Percentiles rank a stretch among this genome's conserved stretches.
These are phyloP conservation scores for Leucosporidium scottii DNA, from an alignment of 768 basidiomycete species.

Conservation along the genomic window DNA sequence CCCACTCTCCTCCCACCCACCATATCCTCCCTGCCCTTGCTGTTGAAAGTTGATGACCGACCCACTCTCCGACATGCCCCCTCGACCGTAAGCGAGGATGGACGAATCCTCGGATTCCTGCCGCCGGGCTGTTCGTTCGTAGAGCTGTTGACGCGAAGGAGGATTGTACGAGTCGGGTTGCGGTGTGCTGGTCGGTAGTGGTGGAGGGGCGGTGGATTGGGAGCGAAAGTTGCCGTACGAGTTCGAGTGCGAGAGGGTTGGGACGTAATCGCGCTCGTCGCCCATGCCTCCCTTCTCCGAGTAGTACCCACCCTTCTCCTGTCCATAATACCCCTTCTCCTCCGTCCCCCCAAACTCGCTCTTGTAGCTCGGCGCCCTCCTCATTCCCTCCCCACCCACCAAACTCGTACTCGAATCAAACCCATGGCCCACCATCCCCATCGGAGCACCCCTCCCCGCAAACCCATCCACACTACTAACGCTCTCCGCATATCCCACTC, in stretches of 20 bases:
- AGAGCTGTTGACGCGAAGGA: conserved; percentile 7
- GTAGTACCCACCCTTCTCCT: conserved; percentile 2
- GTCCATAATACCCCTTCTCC: not conserved
- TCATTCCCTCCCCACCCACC: not conserved
- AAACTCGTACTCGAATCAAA: not conserved
- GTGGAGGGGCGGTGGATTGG: not conserved
- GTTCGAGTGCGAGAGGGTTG: conserved; percentile 3
- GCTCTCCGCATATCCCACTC: conserved; percentile 14
- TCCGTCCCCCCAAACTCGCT: not conserved
- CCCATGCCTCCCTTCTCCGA: not conserved
- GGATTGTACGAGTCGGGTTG: not conserved
- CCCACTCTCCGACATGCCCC: not conserved
- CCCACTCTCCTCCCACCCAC: conserved; percentile 20
- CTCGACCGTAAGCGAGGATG: not conserved
- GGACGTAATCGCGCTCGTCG: conserved; percentile 5
- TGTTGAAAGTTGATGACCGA: not conserved
- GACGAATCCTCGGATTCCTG: conserved; percentile 10
- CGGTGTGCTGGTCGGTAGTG: not conserved
- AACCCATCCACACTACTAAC: conserved; percentile 17
- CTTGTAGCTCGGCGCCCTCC: not conserved
- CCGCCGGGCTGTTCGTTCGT: conserved; percentile 5
- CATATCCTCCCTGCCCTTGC: not conserved
- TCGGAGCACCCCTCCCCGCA: conserved; percentile 7
- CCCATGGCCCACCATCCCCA: conserved; percentile 3
- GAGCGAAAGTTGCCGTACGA: not conserved